Percentiles rank a stretch among this genome's conserved stretches.
phyloP scores from a whole-genome alignment of 2,329 filamentous ascomycete species.

The Dothideomycetes sp. region DNA sequence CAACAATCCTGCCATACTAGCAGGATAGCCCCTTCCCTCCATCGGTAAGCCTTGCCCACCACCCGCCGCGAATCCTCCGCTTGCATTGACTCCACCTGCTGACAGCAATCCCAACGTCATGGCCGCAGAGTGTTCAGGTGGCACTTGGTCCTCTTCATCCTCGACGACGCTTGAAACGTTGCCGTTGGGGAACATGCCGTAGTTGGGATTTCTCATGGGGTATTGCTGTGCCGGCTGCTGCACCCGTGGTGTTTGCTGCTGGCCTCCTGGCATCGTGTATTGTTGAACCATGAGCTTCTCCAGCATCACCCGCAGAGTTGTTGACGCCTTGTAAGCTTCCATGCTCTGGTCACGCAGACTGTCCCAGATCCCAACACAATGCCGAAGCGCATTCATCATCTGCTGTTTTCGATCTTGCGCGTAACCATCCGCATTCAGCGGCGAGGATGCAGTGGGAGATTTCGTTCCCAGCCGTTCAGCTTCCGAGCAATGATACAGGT shows the following conservation, averaged over 20 bases:
- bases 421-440: slow-evolving; percentile 25
- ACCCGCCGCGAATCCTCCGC: slow-evolving; percentile 14
- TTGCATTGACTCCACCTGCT: slow-evolving; percentile 47
- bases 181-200: slow-evolving; percentile 22
- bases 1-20: slow-evolving; percentile 22
- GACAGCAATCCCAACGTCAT: slow-evolving; percentile 62
- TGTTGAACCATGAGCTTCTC: slow-evolving; percentile 55
- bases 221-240: slow-evolving; percentile 1
- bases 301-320: slow-evolving; percentile 73
- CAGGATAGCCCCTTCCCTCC: slow-evolving; percentile 16
- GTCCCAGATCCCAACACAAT: slow-evolving; percentile 69
- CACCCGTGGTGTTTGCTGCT: slow-evolving; percentile 4
- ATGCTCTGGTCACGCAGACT: slow-evolving; percentile 66
- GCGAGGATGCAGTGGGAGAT: slow-evolving; percentile 12
- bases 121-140: slow-evolving; percentile 52
- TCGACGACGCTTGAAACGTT: slow-evolving; percentile 28
- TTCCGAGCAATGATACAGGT: slow-evolving; percentile 60
- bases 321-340: slow-evolving; percentile 80
- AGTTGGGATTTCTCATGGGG: slow-evolving; percentile 7
- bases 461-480: slow-evolving; percentile 27
- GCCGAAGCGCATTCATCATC: slow-evolving; percentile 66
- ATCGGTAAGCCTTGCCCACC: slow-evolving; percentile 7
- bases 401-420: slow-evolving; percentile 46
- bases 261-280: slow-evolving; percentile 9
- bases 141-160: slow-evolving; percentile 48